Conservation (phyloP, 129 eudicot species). For the Flaveria trinervia region DNA sequence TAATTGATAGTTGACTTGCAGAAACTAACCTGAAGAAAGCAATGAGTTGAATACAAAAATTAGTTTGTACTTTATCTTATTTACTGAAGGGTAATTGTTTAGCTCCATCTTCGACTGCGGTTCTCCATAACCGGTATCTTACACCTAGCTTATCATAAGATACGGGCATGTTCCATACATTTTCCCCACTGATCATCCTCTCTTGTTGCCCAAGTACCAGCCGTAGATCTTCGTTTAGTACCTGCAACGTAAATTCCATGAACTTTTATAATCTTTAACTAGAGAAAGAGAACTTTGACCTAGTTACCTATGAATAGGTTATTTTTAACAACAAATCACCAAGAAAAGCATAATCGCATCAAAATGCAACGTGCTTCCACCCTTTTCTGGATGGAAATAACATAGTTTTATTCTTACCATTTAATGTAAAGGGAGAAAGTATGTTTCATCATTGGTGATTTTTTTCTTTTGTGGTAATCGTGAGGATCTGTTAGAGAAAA, state of each 20-base stretch:
- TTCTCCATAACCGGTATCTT: slow-evolving; percentile 92
- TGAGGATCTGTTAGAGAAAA: too few relatives aligned
- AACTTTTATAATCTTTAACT: neutral
- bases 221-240: slow-evolving; percentile 84
- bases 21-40: slow-evolving; percentile 19
- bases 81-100: slow-evolving; percentile 50
- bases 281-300: neutral
- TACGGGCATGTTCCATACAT: slow-evolving; percentile 91
- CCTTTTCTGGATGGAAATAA: too few relatives aligned
- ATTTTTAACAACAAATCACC: neutral
- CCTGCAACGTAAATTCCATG: slow-evolving; percentile 41
- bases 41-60: slow-evolving; percentile 36
- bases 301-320: neutral
- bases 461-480: too few relatives aligned
- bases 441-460: too few relatives aligned
- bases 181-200: slow-evolving; percentile 82
- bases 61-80: slow-evolving; percentile 36
- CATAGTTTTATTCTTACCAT: too few relatives aligned
- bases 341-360: too few relatives aligned
- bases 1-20: slow-evolving; percentile 18
- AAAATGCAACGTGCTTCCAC: too few relatives aligned
- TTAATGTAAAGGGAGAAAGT: too few relatives aligned
- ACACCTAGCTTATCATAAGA: slow-evolving; percentile 95
- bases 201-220: slow-evolving; percentile 97
- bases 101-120: slow-evolving; percentile 70